Percentiles rank a stretch among this genome's conserved stretches.
Conservation (phyloP, 208 protist genomes). For the Polymyxa betae region DNA sequence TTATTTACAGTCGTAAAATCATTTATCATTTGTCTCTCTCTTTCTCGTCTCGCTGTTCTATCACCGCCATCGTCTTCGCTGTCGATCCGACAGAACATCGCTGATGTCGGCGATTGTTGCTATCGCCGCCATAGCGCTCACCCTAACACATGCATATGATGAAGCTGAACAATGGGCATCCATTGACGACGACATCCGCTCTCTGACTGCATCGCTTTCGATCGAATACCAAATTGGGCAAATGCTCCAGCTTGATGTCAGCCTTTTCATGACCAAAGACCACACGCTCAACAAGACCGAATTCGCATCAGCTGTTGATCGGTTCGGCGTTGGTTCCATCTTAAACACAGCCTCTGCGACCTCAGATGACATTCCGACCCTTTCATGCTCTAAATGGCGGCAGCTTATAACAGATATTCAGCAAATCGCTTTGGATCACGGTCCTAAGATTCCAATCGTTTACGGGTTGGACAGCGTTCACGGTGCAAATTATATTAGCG, state of each 20-base stretch:
- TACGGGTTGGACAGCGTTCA: conserved; percentile 71
- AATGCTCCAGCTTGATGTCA: conserved; percentile 66
- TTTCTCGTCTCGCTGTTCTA: no score
- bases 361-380: background rate
- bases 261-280: conserved; percentile 9
- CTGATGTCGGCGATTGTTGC: no score
- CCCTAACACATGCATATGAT: no score
- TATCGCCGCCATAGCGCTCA: no score
- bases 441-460: conserved; percentile 63
- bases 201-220: background rate
- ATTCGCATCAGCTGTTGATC: background rate
- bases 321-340: conserved; percentile 57
- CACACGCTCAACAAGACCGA: background rate
- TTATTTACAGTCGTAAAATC: no score
- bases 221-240: conserved; percentile 62
- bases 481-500: conserved; percentile 62
- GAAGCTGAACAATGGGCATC: background rate
- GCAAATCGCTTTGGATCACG: background rate
- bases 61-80: no score
- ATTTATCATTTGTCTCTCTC: no score
- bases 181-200: conserved; percentile 13
- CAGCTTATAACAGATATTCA: conserved; percentile 22
- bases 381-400: background rate
- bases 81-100: no score
- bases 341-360: conserved; percentile 57